A percentile compares a stretch with the other conserved stretches of the same genome.
phyloP scores from a whole-genome alignment of 2,329 filamentous ascomycete species.

The Tolypocladium tundrense region DNA sequence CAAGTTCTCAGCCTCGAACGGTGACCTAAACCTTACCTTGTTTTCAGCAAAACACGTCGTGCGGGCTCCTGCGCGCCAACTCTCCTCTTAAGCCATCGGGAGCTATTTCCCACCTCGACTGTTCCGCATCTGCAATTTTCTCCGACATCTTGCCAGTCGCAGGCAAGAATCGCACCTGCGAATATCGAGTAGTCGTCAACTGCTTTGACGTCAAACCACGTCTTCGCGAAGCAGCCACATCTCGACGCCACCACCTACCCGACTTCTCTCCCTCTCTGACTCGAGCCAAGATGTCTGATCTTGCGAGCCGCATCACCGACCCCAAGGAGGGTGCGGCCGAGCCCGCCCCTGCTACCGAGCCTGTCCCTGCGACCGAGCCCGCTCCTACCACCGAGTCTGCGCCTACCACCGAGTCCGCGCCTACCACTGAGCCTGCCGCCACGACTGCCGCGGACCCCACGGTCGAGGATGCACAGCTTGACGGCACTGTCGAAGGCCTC shows the following conservation, averaged over 20 bases:
- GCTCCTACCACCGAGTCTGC: slow-evolving; percentile 5
- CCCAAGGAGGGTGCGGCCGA: slow-evolving; percentile 20
- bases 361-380: neutral
- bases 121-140: neutral
- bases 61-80: neutral
- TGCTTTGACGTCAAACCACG: neutral
- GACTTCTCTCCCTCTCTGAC: neutral
- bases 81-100: neutral
- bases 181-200: neutral
- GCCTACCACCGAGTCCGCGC: neutral
- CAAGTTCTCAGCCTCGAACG: neutral
- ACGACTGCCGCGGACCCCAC: slow-evolving; percentile 5
- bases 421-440: slow-evolving; percentile 9
- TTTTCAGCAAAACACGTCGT: neutral
- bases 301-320: slow-evolving; percentile 40
- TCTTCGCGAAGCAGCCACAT: neutral
- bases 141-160: neutral
- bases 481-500: slow-evolving; percentile 23
- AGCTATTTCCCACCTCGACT: neutral
- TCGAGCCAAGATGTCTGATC: slow-evolving; percentile 31
- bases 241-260: neutral
- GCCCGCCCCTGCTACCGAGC: slow-evolving; percentile 4
- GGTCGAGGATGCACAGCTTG: slow-evolving; percentile 21
- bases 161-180: neutral
- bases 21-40: neutral